Evolutionary conservation across 306 rosid species (phyloP).

Genomic region (Sphenostylis stenocarpa): DNA sequence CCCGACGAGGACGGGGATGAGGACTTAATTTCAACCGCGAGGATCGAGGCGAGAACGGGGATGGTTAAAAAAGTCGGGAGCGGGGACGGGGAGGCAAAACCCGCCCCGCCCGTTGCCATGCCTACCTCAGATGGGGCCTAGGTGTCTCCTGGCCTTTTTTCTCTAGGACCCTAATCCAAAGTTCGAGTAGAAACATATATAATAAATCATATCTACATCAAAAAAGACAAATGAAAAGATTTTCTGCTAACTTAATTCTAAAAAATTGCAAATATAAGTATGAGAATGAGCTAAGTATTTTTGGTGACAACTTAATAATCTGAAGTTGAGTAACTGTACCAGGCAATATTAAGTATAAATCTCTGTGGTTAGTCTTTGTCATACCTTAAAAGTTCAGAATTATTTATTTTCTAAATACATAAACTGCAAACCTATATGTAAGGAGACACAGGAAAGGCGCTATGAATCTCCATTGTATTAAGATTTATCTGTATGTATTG

Average conservation of each 20-base stretch:
- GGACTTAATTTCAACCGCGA: no score
- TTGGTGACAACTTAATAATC: not conserved
- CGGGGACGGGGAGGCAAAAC: no score
- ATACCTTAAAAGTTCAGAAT: not conserved
- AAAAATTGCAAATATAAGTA: not conserved
- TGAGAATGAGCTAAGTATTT: not conserved
- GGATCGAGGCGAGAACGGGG: no score
- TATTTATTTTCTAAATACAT: not conserved
- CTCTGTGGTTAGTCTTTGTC: not conserved
- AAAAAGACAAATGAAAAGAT: not conserved
- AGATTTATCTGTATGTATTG: not conserved
- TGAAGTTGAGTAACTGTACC: not conserved
- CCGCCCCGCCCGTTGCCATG: no score
- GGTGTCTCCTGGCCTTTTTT: not conserved
- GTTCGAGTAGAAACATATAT: not conserved
- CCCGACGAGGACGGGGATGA: no score
- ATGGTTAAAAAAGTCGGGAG: no score
- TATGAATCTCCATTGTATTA: not conserved
- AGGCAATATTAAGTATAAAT: not conserved
- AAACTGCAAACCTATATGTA: not conserved
- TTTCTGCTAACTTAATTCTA: not conserved
- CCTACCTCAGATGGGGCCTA: not conserved
- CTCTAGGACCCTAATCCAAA: not conserved
- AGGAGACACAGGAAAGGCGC: not conserved
- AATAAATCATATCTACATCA: not conserved